Evolutionary conservation across 176 grass and related monocot species (phyloP), one percentile per base, ranked within the genome.

Genomic region (Puccinellia tenuiflora): DNA sequence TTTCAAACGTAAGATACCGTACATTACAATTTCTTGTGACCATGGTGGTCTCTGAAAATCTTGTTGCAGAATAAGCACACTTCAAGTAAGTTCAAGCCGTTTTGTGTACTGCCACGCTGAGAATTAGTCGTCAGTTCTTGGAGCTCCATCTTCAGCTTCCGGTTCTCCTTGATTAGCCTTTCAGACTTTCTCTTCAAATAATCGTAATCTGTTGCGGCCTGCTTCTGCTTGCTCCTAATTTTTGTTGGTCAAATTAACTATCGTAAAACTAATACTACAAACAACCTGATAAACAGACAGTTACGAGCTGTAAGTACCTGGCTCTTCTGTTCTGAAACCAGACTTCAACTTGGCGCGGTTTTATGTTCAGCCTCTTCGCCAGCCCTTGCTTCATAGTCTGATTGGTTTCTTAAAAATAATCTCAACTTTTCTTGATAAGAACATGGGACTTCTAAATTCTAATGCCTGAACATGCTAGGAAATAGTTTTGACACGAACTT

Each of bases 291-390:
- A 53, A 66, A 66, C 17, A 24, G 14, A n/a, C n/a, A 48, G 43
- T 18, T 40, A 18, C 5, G n/a, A 54, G 13, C 18, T 6, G 21
- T 46, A 2, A n/a, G 4, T 53, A 90, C 88, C 84, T 63, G 22
- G 80, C 85, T 79, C 89, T 91, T 76, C 89, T 87, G 47, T 91
- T 91, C 28, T 87, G 85, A 59, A 91, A 91, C 85, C 85, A 91
- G 29, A 87, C 85, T 79, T 87, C 80, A 16, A 84, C 80, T 80
- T 91, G 88, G 45, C 85, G 89, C 3, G 62, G 72, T n/a, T 55
- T 75, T 71, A 86, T 37, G 5, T 72, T 34, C 68, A 90, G 55
- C 17, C 70, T 40, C 17, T 82, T 39, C 5, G 78, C 83, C 60
- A 90, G 53, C 61, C 24, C 59, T 86, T 86, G 57, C 82, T 86